phyloP scores from a whole-genome alignment of 257 asterid genomes.

The Solanum paucissectum region DNA sequence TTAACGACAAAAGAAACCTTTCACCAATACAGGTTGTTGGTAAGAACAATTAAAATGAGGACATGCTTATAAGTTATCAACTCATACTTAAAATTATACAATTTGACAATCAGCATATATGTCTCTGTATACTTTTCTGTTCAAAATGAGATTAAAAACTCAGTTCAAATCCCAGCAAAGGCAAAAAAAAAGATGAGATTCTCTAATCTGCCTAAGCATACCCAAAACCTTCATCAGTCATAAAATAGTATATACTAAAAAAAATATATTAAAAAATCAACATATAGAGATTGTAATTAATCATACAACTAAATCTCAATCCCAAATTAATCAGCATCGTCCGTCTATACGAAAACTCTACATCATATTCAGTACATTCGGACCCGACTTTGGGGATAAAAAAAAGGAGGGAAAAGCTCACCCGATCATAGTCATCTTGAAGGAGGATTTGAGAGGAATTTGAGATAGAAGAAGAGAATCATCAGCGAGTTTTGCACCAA shows the following conservation, averaged over 20 bases:
- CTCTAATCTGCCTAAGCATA: not conserved
- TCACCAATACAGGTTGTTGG: not conserved
- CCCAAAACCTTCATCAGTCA: not conserved
- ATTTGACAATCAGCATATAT: not conserved
- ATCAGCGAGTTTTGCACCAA: slow-evolving; percentile 74
- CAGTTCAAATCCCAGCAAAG: not conserved
- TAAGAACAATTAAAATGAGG: not conserved
- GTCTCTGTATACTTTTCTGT: not conserved
- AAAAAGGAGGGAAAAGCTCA: not conserved
- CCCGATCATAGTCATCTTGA: slow-evolving; percentile 98
- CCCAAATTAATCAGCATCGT: not conserved
- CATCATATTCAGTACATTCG: not conserved
- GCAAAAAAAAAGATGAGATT: not conserved
- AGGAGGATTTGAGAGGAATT: slow-evolving; percentile 63
- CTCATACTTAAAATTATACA: not conserved
- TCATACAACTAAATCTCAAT: not conserved
- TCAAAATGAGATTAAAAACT: not conserved
- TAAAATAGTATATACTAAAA: not conserved
- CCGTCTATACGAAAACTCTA: not conserved
- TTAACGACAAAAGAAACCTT: not conserved
- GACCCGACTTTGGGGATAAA: not conserved
- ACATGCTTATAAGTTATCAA: not conserved
- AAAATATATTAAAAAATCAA: not conserved
- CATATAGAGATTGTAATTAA: not conserved
- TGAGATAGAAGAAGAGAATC: slow-evolving; percentile 67